Evolutionary conservation across 306 rosid genomes (phyloP).

Genomic region (Luffa acutangula): DNA sequence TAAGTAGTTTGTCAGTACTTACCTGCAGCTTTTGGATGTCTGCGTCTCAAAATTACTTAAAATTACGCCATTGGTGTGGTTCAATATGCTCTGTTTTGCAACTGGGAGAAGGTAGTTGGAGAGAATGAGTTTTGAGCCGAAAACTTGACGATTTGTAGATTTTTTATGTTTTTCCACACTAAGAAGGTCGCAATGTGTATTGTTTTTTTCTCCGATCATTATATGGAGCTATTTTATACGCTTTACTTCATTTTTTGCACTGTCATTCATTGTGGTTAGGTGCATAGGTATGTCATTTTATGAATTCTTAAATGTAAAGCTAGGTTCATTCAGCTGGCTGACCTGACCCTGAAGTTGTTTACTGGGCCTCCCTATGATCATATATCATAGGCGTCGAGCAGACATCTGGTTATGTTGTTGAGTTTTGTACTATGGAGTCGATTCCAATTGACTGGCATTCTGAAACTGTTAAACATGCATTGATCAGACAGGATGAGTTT

Average conservation of each 20-base stretch:
- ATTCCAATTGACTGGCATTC: neutral
- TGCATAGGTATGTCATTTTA: neutral
- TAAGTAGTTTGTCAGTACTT: neutral
- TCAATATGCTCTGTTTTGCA: neutral
- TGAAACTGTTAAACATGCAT: neutral
- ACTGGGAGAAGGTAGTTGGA: neutral
- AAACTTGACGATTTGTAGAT: neutral
- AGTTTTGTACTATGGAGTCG: neutral
- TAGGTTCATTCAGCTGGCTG: neutral
- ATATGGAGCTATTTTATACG: neutral
- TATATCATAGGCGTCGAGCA: too few species aligned
- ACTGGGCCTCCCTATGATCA: neutral
- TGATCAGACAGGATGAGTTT: neutral
- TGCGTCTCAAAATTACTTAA: neutral
- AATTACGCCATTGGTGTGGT: neutral
- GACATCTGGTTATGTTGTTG: neutral
- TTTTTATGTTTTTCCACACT: neutral
- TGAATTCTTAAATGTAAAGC: neutral
- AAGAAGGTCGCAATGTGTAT: neutral
- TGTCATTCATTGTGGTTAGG: neutral
- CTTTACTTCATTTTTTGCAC: neutral
- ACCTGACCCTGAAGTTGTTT: neutral
- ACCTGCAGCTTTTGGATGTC: neutral
- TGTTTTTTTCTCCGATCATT: neutral
- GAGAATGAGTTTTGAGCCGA: neutral